Evolutionary conservation across 1,284 basidiomycete genomes (phyloP).

Genomic region (Boletus holoroseus): DNA sequence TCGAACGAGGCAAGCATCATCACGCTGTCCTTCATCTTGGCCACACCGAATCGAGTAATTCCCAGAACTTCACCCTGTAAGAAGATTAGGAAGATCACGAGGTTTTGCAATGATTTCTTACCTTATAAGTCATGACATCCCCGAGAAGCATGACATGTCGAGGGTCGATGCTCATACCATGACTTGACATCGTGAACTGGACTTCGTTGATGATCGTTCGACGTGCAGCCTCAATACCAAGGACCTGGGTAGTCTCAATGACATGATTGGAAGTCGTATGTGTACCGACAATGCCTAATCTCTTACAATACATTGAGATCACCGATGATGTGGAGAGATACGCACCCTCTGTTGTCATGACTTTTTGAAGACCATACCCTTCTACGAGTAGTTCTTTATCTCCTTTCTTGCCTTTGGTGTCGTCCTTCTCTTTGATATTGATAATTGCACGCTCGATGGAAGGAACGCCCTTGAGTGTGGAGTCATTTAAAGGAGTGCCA

Average conservation of each 20-base stretch:
- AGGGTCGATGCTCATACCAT: constrained; percentile 98
- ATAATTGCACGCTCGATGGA: constrained; percentile 88
- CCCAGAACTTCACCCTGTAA: constrained; percentile 90
- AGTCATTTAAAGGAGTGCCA: neutral
- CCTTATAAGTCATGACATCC: constrained; percentile 99
- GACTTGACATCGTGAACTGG: constrained; percentile 94
- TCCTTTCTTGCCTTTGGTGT: constrained; percentile 68
- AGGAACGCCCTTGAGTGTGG: constrained; percentile 60
- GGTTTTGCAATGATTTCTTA: constrained; percentile 25
- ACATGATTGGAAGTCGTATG: constrained; percentile 96
- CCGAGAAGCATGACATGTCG: constrained; percentile 98
- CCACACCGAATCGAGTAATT: constrained; percentile 99
- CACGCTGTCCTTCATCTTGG: constrained; percentile 99
- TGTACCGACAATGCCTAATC: constrained; percentile 82
- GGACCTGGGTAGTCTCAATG: constrained; percentile 90
- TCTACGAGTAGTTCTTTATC: constrained; percentile 89
- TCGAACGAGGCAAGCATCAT: constrained; percentile 99
- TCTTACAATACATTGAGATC: neutral
- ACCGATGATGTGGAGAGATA: neutral
- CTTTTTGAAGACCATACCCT: constrained; percentile 95
- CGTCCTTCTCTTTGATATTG: constrained; percentile 82
- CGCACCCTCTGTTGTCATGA: constrained; percentile 95
- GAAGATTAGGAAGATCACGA: neutral
- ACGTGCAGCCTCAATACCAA: constrained; percentile 97
- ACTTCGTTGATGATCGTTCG: constrained; percentile 96